Base-by-base conservation (phyloP, 78 protist genomes). In the Dictyostelium capitatum region DNA sequence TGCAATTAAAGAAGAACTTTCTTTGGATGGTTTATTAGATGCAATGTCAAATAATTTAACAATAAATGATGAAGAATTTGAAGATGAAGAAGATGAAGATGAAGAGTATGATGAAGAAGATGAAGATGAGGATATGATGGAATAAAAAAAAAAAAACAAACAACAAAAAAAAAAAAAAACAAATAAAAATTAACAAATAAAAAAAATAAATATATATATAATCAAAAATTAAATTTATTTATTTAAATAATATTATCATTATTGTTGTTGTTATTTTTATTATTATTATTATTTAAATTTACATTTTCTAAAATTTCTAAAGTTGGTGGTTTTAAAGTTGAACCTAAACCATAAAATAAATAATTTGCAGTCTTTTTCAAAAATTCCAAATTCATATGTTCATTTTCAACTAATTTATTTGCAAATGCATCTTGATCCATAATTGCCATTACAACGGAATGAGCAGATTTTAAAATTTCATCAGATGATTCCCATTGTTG, bases 11-110 rank as follows among this genome's bases (percentile, higher is more conserved):
- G 82, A 73, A 67, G 89, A 93, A 75, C 41, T 93, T 78, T 17
- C 32, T 17, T 32, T 87, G 47, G 96, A 83, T 5, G 96, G 83
- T 23, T 80, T 91, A 41, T 37, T 90, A 6, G 89, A 80, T 59
- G 79, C 67, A n/a, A 59, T 89, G 65, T 14, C 41, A n/a, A 32
- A 67, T 67, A 41, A 82, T 50, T 32, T 82, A 51, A 48, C 2
- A 4, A 59, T 83, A 32, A 83, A 90, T 54, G 48, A 77, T 53
- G 79, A 69, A 20, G 82, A 72, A 15, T 75, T 41, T 50, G 95
- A 91, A 17, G 79, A 51, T 81, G 89, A 56, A 10, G 89, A 80
- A 14, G 95, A 91, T 25, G 83, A 69, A 20, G 77, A 74, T 9
- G 78, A 80, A 0, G 80, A 90, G 8, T 73, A 74, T 47, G 93